Percentiles rank a stretch among this genome's conserved stretches.
Evolutionary conservation across 2,329 filamentous ascomycete species (phyloP).

Genomic region (Boeremia exigua): DNA sequence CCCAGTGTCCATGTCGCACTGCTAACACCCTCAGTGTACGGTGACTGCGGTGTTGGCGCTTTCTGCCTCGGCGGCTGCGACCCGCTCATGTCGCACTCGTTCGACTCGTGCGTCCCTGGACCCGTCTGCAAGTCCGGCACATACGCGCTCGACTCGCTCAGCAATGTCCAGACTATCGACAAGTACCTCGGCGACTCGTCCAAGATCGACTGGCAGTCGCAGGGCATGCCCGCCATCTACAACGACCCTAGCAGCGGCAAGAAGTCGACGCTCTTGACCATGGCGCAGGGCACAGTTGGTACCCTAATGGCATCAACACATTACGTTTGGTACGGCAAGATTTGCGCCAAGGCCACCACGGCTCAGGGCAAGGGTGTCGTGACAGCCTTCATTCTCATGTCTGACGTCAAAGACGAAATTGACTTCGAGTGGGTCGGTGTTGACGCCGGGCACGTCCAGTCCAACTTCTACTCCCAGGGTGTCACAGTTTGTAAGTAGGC

Average conservation of each 20-base stretch:
- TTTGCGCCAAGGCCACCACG: constrained; percentile 84
- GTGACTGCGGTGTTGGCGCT: constrained; percentile 88
- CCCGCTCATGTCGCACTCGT: constrained; percentile 78
- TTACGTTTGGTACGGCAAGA: constrained; percentile 97
- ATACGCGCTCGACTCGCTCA: constrained; percentile 75
- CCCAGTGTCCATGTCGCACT: not conserved
- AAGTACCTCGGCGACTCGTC: constrained; percentile 86
- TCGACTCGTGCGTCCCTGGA: constrained; percentile 84
- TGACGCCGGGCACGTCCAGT: constrained; percentile 79
- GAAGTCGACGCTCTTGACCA: constrained; percentile 74
- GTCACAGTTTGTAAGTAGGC: constrained; percentile 79
- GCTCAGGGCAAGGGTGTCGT: constrained; percentile 86
- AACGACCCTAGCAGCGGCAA: constrained; percentile 54
- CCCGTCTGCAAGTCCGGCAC: constrained; percentile 79
- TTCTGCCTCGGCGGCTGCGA: constrained; percentile 97
- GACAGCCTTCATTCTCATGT: constrained; percentile 95
- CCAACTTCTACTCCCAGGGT: constrained; percentile 97
- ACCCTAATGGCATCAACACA: constrained; percentile 83
- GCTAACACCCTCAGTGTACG: constrained; percentile 71
- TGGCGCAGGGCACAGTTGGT: constrained; percentile 83
- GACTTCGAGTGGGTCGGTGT: constrained; percentile 94
- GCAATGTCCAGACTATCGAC: constrained; percentile 72
- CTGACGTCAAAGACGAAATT: constrained; percentile 96
- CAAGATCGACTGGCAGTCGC: constrained; percentile 85
- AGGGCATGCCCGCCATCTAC: constrained; percentile 74